phyloP scores from a whole-genome alignment of 2,329 filamentous ascomycete species.

The Nannizziopsis arthrosporioides region DNA sequence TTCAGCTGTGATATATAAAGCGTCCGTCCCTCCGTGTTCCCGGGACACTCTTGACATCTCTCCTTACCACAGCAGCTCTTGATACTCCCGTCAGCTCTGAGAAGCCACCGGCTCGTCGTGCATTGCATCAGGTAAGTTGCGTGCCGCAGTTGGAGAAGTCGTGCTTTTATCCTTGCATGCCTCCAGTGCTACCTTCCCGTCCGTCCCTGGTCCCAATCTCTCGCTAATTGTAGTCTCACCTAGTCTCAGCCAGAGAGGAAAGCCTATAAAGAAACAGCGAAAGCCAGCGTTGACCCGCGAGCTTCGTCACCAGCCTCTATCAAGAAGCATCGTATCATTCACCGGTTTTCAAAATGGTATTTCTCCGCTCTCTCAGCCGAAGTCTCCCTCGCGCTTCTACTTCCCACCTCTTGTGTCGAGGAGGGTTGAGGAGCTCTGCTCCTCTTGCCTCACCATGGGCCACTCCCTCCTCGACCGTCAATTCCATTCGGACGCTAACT shows the following conservation, averaged over 20 bases:
- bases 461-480: conserved; percentile 33
- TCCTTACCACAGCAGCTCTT: not conserved
- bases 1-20: not conserved
- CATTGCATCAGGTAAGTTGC: not conserved
- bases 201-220: not conserved
- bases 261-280: not conserved
- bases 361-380: conserved; percentile 50
- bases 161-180: not conserved
- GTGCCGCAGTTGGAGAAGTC: conserved; percentile 4
- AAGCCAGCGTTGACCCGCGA: not conserved
- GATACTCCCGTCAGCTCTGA: not conserved
- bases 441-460: conserved; percentile 15
- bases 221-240: not conserved
- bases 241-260: not conserved
- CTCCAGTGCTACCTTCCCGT: not conserved
- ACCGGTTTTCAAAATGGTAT: conserved; percentile 43
- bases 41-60: not conserved
- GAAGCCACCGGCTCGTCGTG: not conserved
- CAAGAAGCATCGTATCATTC: not conserved
- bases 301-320: not conserved
- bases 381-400: conserved; percentile 44
- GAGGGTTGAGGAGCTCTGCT: conserved; percentile 1
- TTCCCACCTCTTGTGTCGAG: conserved; percentile 37
- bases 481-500: conserved; percentile 51
- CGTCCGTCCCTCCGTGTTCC: not conserved